Evolutionary conservation across 2,329 filamentous ascomycete genomes (phyloP).

Genomic region (Amylocarpus encephaloides): DNA sequence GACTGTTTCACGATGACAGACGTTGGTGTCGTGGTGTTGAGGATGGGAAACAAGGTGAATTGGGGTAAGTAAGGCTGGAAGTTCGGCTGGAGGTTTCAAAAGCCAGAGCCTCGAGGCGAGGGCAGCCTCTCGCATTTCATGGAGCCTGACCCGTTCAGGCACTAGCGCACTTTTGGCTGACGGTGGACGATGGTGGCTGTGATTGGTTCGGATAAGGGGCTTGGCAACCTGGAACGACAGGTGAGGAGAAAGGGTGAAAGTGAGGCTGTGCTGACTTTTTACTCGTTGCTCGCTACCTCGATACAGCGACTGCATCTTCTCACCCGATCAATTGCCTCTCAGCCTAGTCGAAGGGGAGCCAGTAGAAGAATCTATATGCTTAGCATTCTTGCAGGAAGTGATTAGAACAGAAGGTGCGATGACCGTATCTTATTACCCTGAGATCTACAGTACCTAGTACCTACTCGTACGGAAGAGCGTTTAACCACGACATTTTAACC

Average conservation of each 20-base stretch:
- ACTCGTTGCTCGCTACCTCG: too few species aligned
- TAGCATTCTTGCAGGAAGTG: too few species aligned
- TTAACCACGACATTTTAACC: too few species aligned
- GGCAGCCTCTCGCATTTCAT: conserved; percentile 1
- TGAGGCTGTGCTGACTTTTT: neutral
- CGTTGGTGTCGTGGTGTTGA: conserved; percentile 12
- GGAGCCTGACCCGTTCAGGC: neutral
- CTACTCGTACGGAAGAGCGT: too few species aligned
- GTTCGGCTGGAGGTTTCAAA: neutral
- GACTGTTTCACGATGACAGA: conserved; percentile 20
- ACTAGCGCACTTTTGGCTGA: neutral
- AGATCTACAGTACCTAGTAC: too few species aligned
- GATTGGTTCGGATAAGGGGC: neutral
- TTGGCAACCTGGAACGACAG: neutral
- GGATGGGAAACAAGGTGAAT: conserved; percentile 13
- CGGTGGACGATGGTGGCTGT: neutral
- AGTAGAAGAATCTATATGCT: too few species aligned
- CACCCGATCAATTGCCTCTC: neutral
- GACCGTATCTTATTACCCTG: too few species aligned
- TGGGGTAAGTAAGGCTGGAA: conserved; percentile 11
- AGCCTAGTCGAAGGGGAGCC: neutral
- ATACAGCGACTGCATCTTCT: too few species aligned
- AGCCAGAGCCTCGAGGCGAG: conserved; percentile 2
- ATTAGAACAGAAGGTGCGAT: too few species aligned
- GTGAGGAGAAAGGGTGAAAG: too few species aligned